Evolutionary conservation across 305 asterid genomes (phyloP).

Genomic region (Fraxinus platypoda): DNA sequence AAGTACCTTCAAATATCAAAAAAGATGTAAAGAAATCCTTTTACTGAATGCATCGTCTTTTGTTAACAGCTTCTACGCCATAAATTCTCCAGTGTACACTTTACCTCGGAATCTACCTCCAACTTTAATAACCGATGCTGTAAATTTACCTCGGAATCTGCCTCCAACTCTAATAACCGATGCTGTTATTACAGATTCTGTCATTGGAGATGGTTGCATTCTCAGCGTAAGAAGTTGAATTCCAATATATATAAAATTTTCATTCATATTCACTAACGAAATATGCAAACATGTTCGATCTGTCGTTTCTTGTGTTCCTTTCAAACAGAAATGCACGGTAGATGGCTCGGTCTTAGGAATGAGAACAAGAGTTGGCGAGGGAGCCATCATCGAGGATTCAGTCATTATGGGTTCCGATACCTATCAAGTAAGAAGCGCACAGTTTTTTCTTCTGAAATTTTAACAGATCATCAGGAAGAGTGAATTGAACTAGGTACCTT

Average conservation of each 20-base stretch:
- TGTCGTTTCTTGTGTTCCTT: neutral
- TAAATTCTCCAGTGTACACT: slow-evolving; percentile 63
- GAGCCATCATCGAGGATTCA: slow-evolving; percentile 72
- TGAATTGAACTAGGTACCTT: neutral
- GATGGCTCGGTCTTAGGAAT: slow-evolving; percentile 69
- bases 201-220: slow-evolving; percentile 76
- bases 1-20: slow-evolving; percentile 25
- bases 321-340: slow-evolving; percentile 69
- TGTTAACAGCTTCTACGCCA: slow-evolving; percentile 59
- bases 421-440: slow-evolving; percentile 48
- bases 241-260: neutral
- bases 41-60: slow-evolving; percentile 2
- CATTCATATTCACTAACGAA: neutral
- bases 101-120: slow-evolving; percentile 89
- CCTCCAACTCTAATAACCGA: slow-evolving; percentile 74
- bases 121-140: slow-evolving; percentile 61
- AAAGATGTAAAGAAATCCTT: slow-evolving; percentile 9
- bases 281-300: neutral
- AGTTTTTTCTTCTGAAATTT: neutral
- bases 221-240: slow-evolving; percentile 51
- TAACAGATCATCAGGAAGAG: neutral
- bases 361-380: slow-evolving; percentile 58
- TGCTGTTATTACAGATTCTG: slow-evolving; percentile 66
- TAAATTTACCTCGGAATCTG: slow-evolving; percentile 73
- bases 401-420: slow-evolving; percentile 70